Percentiles rank a stretch among this genome's conserved stretches.
Conservation (phyloP, 306 rosid genomes). For the Sophora flavescens region DNA sequence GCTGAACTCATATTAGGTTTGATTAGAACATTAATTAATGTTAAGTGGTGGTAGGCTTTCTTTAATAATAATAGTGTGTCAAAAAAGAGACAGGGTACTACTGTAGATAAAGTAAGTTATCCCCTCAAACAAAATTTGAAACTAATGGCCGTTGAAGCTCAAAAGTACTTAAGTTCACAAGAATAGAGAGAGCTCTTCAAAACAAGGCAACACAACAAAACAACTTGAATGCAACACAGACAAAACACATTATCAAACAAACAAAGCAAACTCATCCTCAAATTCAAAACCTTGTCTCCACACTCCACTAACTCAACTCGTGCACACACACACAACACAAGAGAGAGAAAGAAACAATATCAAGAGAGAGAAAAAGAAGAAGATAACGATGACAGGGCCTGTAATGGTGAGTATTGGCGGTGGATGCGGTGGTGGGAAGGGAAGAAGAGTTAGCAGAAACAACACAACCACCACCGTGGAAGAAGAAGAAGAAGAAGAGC, state of each 20-base stretch:
- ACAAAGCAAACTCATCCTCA: slow-evolving; percentile 41
- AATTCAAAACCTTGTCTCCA: slow-evolving; percentile 47
- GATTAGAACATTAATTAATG: slow-evolving; percentile 12
- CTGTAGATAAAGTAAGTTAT: slow-evolving; percentile 55
- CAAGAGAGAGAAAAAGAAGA: not conserved
- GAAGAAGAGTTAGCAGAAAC: slow-evolving; percentile 33
- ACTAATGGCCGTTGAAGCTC: slow-evolving; percentile 84
- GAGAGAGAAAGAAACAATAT: too few species aligned
- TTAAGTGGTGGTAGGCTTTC: slow-evolving; percentile 24
- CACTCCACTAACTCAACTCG: not conserved
- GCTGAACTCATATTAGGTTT: not conserved
- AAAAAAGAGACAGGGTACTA: not conserved
- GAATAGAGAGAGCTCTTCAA: slow-evolving; percentile 14
- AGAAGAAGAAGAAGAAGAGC: slow-evolving; percentile 77
- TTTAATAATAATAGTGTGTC: not conserved
- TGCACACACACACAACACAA: too few species aligned
- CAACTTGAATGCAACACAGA: slow-evolving; percentile 58
- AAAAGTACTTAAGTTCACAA: not conserved
- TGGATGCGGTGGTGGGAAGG: slow-evolving; percentile 67
- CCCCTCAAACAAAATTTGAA: slow-evolving; percentile 61
- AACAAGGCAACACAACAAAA: slow-evolving; percentile 28
- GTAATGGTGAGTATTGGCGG: slow-evolving; percentile 77
- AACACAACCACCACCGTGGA: slow-evolving; percentile 37
- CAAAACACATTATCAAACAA: slow-evolving; percentile 41
- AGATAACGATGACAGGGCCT: slow-evolving; percentile 72